Base-by-base conservation (phyloP, 78 protist genomes). In the Emiliania huxleyi region DNA sequence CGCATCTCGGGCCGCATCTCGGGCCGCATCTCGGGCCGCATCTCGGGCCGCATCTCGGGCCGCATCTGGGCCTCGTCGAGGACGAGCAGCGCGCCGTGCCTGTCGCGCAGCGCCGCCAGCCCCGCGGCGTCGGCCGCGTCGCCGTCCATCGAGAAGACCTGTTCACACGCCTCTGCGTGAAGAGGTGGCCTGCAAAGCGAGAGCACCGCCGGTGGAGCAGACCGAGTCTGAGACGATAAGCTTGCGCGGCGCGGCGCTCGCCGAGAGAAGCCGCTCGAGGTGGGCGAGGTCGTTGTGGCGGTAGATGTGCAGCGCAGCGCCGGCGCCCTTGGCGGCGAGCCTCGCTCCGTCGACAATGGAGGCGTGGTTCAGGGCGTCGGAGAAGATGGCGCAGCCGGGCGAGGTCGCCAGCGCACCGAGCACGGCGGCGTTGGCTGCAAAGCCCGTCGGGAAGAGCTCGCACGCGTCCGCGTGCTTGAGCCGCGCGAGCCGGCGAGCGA, bases 101-200 rank as follows among this genome's bases (percentile, higher is more conserved):
- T 0, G 29, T 26, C 40, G 21, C 56, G 49, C 89, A 83, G 89
- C 19, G 11, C 6, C 3, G 15, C 52, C 22, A 83, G 89, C 19
- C 23, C 89, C 43, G 12, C 23, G 33, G 4, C 6, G 26, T 42
- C 56, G 19, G 93, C 93, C 3, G 18, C 3, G 71, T 90, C 93
- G 55, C 93, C 93, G 69, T 90, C 93, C 93, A 90, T 90, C 45
- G 56, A 42, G 87, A 90, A 90, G 75, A n/a, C n/a, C n/a, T n/a
- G n/a, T n/a, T n/a, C n/a, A n/a, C n/a, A n/a, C n/a, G n/a, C n/a
- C n/a, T n/a, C n/a, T n/a, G n/a, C n/a, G n/a, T n/a, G n/a, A n/a
- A n/a, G n/a, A n/a, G n/a, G n/a, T n/a, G n/a, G n/a, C n/a, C n/a
- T n/a, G n/a, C n/a, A n/a, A n/a, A n/a, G n/a, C n/a, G n/a, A n/a